Conservation (phyloP, 2,329 filamentous ascomycete genomes). For the Curvularia lunata region DNA sequence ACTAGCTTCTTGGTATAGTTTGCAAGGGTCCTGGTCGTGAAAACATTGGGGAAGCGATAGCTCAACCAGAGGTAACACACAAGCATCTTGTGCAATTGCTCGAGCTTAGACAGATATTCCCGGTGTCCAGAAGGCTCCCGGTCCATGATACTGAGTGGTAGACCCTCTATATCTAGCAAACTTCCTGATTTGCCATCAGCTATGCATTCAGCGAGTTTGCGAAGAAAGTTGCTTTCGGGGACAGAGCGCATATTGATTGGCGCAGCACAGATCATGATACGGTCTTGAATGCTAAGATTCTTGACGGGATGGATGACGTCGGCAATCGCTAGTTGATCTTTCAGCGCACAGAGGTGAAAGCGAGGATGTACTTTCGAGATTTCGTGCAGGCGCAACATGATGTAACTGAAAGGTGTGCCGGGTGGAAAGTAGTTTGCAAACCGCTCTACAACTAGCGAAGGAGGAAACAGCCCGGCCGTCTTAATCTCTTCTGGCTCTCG, state of each 20-base stretch:
- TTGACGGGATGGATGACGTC: conserved; percentile 75
- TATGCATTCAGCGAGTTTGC: conserved; percentile 72
- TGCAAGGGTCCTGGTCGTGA: conserved; percentile 75
- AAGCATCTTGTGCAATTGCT: conserved; percentile 79
- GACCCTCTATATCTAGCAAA: conserved; percentile 71
- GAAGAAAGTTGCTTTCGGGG: conserved; percentile 58
- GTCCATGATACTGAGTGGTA: conserved; percentile 79
- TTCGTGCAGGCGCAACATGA: conserved; percentile 76
- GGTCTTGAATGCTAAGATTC: conserved; percentile 72
- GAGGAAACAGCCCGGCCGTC: conserved; percentile 76
- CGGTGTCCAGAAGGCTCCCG: conserved; percentile 52
- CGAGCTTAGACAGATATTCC: conserved; percentile 71
- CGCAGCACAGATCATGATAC: conserved; percentile 75
- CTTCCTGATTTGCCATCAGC: conserved; percentile 70
- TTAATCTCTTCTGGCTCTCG: conserved; percentile 69
- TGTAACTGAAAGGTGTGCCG: conserved; percentile 80
- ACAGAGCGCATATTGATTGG: conserved; percentile 66
- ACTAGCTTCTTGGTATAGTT: conserved; percentile 79
- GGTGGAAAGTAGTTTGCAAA: conserved; percentile 84
- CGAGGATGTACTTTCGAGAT: conserved; percentile 67
- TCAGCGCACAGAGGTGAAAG: conserved; percentile 73
- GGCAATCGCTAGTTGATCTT: conserved; percentile 69
- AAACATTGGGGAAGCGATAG: conserved; percentile 83
- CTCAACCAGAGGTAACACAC: conserved; percentile 93
- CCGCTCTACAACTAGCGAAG: conserved; percentile 71